Evolutionary conservation across 768 basidiomycete species (phyloP), one percentile per base, ranked within the genome.

Genomic region (Podaxis sp.): DNA sequence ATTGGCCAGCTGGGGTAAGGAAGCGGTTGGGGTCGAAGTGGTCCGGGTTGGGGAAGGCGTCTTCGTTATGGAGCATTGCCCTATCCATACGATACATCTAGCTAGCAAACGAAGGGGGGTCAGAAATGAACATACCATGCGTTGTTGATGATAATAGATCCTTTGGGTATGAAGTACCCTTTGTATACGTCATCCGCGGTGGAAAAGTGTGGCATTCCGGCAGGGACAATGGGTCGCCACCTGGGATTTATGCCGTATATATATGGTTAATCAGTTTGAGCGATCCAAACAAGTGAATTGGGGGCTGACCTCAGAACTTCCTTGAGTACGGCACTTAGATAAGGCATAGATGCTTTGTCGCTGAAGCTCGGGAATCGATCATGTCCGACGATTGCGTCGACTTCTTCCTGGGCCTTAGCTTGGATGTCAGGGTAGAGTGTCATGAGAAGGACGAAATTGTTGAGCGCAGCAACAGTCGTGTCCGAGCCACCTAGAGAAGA

Each of bases 151-250:
- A 74, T 59, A 1, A 72, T 57, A 0, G 73, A 64, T 6, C 64
- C 66, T 30, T 69, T 73, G 0, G 77, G 78, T n/a, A 80, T 75
- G 60, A 68, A 57, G 59, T 75, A 74, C 2, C 77, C 77, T 3
- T 66, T 57, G 61, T 79, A 80, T 6, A 72, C 64, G 57, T 78
- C 77, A 11, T 79, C 77, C 8, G 72, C 69, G 0, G 56, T 59
- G 4, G 71, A 61, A 15, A 64, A 63, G 64, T 77, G 78, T 7
- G 74, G 75, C 7, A 75, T 22, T 17, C 70, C 76, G 72, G 39
- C 49, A 52, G 57, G 56, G 13, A 59, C 56, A 26, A 59, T 17
- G 24, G 55, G 54, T 11, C 36, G 33, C 57, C 64, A 53, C 53
- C 65, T 64, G 12, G 26, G 11, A 33, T 33, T 9, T 9, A 9